Evolutionary conservation across 805 yeast genomes (phyloP), one percentile per base, ranked within the genome.

Genomic region (Metahyphopichia silvanorum): DNA sequence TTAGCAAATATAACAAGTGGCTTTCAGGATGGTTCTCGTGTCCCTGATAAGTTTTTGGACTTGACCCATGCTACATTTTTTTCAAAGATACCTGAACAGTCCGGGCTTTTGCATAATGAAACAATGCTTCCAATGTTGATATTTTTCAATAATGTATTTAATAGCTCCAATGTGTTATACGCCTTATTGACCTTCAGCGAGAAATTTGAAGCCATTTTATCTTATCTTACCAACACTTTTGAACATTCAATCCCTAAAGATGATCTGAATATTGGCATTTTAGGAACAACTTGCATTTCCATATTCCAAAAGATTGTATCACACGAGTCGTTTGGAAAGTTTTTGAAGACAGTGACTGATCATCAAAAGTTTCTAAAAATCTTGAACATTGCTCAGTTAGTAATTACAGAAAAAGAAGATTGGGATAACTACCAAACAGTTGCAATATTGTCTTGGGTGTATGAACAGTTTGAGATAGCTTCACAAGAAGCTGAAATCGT

Each of bases 371-470:
- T 29, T 16, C 12, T 34, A 7, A 39, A 42, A 19, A 32, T 59
- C 15, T 35, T 67, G 16, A 45, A 48, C 24, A 34, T 51, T 6
- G 33, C 47, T 10, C 74, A 69, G 39, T 37, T 69, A 5, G 35
- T 71, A 2, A 40, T 66, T 2, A 60, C 70, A 1, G 55, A 62
- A 10, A 61, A 57, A 31, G 66, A 60, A 2, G 53, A 58, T 11
- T 71, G 76, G 76, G 53, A 57, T 29, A 58, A 60, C 21, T 50
- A 51, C 18, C 55, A 68, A 34, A 35, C 63, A 13, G 51, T 60
- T 1, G 58, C 61, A 3, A 49, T 74, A 12, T 46, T 70, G 4
- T 55, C 69, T 1, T 74, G 77, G 77, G 38, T 54, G 11, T 40
- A 53, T 28, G 63, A 60, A 12, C 45, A 61, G 26, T 62, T 50